Percentiles rank a stretch among this genome's conserved stretches.
Evolutionary conservation across 192 early-diverging fungal species (phyloP).

Genomic region (Coemansia guatemalensis): DNA sequence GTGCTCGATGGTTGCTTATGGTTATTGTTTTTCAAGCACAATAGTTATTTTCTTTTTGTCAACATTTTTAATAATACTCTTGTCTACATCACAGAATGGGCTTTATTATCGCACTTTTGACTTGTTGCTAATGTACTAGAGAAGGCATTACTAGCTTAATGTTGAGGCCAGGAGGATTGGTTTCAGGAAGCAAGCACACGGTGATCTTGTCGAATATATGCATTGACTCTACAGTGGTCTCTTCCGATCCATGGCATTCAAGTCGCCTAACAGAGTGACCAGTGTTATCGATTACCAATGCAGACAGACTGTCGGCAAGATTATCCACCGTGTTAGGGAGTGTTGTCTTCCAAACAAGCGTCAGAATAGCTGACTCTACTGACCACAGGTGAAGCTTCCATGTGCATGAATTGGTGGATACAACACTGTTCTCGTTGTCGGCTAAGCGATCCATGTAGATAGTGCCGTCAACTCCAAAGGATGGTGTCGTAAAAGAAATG

Average conservation of each 20-base stretch:
- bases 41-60: neutral
- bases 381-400: constrained; percentile 41
- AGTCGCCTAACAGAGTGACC: constrained; percentile 28
- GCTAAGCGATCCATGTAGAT: constrained; percentile 63
- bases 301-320: constrained; percentile 27
- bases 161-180: constrained; percentile 4
- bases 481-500: constrained; percentile 79
- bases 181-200: constrained; percentile 50
- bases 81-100: neutral
- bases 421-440: constrained; percentile 23
- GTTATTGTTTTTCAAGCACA: neutral
- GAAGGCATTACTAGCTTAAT: constrained; percentile 20
- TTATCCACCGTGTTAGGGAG: constrained; percentile 9
- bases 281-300: constrained; percentile 16
- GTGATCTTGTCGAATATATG: constrained; percentile 80
- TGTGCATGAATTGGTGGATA: constrained; percentile 15
- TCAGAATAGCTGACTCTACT: constrained; percentile 18
- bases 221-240: constrained; percentile 53
- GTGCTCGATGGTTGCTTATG: neutral
- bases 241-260: constrained; percentile 15
- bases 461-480: constrained; percentile 84
- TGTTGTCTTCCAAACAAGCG: constrained; percentile 23
- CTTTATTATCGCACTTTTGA: neutral
- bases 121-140: neutral
- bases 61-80: neutral